Conservation (phyloP, 805 yeast genomes). For the Gaillardinia entomophila region DNA sequence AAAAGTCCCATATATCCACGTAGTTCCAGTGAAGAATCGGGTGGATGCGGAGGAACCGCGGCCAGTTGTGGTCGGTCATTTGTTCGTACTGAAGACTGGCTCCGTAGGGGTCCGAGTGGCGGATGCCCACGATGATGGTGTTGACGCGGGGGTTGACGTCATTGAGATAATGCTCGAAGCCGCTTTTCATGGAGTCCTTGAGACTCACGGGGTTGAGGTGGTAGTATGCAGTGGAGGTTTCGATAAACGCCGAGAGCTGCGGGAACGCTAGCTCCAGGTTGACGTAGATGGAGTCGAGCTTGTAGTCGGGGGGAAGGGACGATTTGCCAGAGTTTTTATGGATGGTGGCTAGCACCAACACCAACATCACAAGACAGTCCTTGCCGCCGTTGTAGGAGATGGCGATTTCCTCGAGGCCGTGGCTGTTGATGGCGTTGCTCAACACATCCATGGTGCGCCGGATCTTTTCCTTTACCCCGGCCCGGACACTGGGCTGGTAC, state of each 20-base stretch:
- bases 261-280: constrained; percentile 69
- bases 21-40: constrained; percentile 89
- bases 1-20: constrained; percentile 79
- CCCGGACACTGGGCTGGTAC: constrained; percentile 15
- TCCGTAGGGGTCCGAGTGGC: constrained; percentile 86
- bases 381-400: constrained; percentile 95
- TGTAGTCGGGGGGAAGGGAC: constrained; percentile 21
- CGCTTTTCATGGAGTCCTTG: constrained; percentile 54
- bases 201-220: constrained; percentile 43
- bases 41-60: constrained; percentile 73
- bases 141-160: constrained; percentile 45
- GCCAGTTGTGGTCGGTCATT: constrained; percentile 88
- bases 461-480: constrained; percentile 22
- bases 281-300: constrained; percentile 64
- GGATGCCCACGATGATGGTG: constrained; percentile 81
- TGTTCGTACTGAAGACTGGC: constrained; percentile 53
- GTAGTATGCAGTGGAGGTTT: constrained; percentile 47
- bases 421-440: constrained; percentile 20
- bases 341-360: constrained; percentile 59
- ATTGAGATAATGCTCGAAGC: constrained; percentile 59
- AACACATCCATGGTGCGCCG: constrained; percentile 21
- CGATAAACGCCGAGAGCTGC: constrained; percentile 64
- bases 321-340: constrained; percentile 17
- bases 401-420: constrained; percentile 50
- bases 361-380: constrained; percentile 86